Conservation (phyloP, 495 filamentous ascomycete genomes). For the Extremus antarcticus region DNA sequence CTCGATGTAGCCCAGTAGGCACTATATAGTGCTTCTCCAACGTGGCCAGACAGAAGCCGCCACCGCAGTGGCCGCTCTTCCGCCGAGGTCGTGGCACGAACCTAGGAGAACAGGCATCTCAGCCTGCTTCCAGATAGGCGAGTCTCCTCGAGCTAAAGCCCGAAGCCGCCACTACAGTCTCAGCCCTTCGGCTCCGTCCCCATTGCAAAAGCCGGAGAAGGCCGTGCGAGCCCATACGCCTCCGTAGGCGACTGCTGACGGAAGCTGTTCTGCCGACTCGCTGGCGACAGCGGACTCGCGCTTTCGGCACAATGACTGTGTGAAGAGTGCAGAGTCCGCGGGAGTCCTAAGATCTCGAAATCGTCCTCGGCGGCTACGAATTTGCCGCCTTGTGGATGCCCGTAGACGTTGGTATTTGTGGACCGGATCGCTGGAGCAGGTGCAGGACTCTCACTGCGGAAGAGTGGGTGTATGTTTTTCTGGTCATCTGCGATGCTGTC, state of each 20-base stretch:
- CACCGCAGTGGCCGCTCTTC: not conserved
- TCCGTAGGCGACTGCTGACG: too few relatives aligned
- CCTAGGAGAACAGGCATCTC: too few relatives aligned
- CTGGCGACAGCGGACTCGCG: not conserved
- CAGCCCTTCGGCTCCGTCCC: not conserved
- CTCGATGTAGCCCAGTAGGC: too few relatives aligned
- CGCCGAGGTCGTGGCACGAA: not conserved
- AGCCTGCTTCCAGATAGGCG: too few relatives aligned
- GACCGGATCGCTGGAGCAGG: not conserved
- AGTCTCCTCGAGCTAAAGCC: too few relatives aligned
- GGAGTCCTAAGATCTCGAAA: too few relatives aligned
- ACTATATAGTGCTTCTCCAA: too few relatives aligned
- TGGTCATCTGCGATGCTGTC: conserved; percentile 31
- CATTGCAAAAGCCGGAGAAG: not conserved
- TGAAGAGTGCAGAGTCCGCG: not conserved
- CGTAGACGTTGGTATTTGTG: not conserved
- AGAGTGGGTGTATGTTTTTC: conserved; percentile 75
- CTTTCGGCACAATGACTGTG: not conserved
- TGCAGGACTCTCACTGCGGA: conserved; percentile 59
- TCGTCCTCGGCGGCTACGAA: too few relatives aligned
- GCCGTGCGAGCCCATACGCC: not conserved
- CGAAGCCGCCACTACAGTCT: not conserved
- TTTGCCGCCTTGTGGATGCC: not conserved
- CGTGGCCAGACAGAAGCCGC: not conserved
- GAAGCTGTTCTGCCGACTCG: not conserved